phyloP scores from a whole-genome alignment of 164 flowering plant species.

The Chimonanthus salicifolius region DNA sequence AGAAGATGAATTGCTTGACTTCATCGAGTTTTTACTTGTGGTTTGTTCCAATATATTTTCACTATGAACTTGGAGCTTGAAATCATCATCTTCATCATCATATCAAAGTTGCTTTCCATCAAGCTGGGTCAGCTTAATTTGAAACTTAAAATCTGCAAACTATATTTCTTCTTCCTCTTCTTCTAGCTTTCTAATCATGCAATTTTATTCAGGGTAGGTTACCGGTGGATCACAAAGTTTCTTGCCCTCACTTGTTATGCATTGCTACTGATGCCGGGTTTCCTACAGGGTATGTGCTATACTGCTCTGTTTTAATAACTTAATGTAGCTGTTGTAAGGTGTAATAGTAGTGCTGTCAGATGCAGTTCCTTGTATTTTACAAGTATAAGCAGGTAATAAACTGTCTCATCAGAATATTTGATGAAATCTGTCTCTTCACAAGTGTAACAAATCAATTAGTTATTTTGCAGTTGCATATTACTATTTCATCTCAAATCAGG shows the following conservation, averaged over 20 bases:
- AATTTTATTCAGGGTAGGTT: conserved; percentile 78
- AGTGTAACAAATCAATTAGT: not conserved
- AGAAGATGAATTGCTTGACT: not conserved
- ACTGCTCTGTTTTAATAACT: not conserved
- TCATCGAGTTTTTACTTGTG: not conserved
- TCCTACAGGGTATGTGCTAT: conserved; percentile 63
- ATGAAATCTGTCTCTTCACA: not conserved
- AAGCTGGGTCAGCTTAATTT: not conserved
- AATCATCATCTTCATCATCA: no score
- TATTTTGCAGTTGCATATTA: conserved; percentile 67
- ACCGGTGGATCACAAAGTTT: conserved; percentile 73
- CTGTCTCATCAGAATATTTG: not conserved
- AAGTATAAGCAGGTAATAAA: not conserved
- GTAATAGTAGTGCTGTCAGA: not conserved
- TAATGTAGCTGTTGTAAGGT: not conserved
- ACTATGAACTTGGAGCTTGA: no score
- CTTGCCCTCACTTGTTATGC: conserved; percentile 81
- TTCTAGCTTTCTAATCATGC: conserved; percentile 20
- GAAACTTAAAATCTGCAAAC: not conserved
- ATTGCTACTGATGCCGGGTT: conserved; percentile 87
- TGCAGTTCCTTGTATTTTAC: not conserved
- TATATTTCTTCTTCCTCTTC: not conserved
- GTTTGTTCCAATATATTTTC: not conserved
- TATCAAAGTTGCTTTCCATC: not conserved
- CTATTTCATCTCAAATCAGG: conserved; percentile 75